Evolutionary conservation across 768 basidiomycete species (phyloP).

Genomic region (Rhodotorula paludigena): DNA sequence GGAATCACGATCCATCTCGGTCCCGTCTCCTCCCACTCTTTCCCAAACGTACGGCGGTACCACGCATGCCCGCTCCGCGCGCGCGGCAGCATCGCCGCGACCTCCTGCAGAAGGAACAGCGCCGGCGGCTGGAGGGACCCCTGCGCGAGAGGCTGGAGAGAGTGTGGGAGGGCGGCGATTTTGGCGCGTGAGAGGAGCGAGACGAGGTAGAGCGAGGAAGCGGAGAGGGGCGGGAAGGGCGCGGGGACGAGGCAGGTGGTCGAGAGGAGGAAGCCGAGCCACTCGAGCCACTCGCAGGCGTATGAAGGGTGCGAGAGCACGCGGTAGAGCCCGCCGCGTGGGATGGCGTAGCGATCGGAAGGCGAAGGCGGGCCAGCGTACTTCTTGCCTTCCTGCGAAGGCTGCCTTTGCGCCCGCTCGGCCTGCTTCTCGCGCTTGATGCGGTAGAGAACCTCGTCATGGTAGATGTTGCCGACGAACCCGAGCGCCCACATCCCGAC

Average conservation of each 20-base stretch:
- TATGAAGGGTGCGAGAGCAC: constrained; percentile 89
- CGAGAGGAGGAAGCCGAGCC: constrained; percentile 79
- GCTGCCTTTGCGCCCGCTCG: not conserved
- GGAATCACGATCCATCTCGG: constrained; percentile 70
- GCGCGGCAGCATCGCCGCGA: constrained; percentile 74
- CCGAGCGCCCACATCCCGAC: constrained; percentile 62
- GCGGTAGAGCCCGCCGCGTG: constrained; percentile 65
- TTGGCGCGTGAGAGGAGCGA: too few species aligned
- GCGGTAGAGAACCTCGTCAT: constrained; percentile 83
- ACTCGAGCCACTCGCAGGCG: constrained; percentile 91
- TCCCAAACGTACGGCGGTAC: constrained; percentile 70
- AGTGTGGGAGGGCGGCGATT: constrained; percentile 9
- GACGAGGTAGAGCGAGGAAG: constrained; percentile 39
- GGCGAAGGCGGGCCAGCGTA: constrained; percentile 39
- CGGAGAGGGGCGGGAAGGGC: too few species aligned
- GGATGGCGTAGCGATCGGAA: constrained; percentile 45
- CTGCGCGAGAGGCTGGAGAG: not conserved
- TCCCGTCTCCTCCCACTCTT: constrained; percentile 66
- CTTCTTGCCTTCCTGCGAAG: constrained; percentile 40
- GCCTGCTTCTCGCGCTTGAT: constrained; percentile 53
- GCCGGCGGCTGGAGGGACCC: constrained; percentile 59
- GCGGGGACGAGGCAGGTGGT: constrained; percentile 49
- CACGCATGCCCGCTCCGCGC: constrained; percentile 69
- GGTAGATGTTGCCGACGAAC: constrained; percentile 70
- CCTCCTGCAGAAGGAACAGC: constrained; percentile 69